These are phyloP conservation scores for Trametes pubescens DNA, from an alignment of 1,284 basidiomycete genomes.

Conservation along the genomic window DNA sequence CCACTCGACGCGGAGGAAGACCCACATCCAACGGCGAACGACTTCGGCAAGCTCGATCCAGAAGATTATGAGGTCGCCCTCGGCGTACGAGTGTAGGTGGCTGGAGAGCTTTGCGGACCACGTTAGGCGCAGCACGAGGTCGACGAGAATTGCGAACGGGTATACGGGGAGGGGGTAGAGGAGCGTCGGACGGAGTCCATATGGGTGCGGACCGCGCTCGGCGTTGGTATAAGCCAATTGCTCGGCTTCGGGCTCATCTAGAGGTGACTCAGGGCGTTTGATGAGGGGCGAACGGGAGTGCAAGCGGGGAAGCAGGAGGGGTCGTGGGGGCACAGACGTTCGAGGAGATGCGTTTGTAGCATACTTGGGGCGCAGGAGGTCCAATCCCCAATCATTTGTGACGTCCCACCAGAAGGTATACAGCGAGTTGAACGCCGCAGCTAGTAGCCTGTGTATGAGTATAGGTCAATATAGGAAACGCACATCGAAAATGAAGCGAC, in stretches of 20 bases:
- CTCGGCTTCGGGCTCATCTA: conserved; percentile 37
- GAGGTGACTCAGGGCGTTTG: conserved; percentile 21
- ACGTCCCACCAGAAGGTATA: conserved; percentile 99
- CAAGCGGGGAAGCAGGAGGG: conserved; percentile 55
- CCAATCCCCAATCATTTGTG: conserved; percentile 97
- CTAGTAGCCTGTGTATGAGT: conserved; percentile 75
- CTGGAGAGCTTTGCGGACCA: conserved; percentile 94
- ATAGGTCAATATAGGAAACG: background rate
- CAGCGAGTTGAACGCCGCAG: conserved; percentile 88
- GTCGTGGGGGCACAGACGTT: conserved; percentile 46
- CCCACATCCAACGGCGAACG: conserved; percentile 94
- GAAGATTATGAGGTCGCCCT: conserved; percentile 88
- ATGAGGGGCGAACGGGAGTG: conserved; percentile 44
- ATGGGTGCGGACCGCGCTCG: conserved; percentile 55
- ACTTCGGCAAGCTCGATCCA: conserved; percentile 93
- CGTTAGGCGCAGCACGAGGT: conserved; percentile 91
- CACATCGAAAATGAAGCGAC: conserved; percentile 34
- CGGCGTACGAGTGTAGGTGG: conserved; percentile 85
- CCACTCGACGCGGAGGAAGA: conserved; percentile 96
- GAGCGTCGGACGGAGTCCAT: conserved; percentile 75
- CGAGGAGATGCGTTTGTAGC: conserved; percentile 30
- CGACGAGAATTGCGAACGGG: conserved; percentile 84
- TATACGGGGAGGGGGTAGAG: conserved; percentile 88
- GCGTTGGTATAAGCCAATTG: conserved; percentile 35
- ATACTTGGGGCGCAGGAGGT: conserved; percentile 63